Evolutionary conservation across 1,284 basidiomycete species (phyloP).

Genomic region (Lentinus polychrous): DNA sequence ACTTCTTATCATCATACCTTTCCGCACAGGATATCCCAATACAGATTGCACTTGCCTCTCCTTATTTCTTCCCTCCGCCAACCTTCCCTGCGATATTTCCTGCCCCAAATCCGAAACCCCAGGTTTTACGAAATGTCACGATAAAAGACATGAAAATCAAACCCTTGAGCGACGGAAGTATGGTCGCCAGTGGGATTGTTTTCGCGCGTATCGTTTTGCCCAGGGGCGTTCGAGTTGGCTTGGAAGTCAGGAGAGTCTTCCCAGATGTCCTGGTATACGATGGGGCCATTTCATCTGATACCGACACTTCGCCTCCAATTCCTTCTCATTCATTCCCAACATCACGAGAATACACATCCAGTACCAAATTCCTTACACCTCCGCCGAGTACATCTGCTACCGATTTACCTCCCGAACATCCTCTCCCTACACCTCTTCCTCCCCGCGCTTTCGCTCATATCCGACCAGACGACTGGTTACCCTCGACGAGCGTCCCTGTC

Average conservation of each 20-base stretch:
- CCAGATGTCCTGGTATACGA: conserved; percentile 74
- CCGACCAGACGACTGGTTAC: conserved; percentile 59
- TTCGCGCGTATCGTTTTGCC: conserved; percentile 60
- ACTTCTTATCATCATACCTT: too few relatives aligned
- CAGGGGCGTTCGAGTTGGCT: conserved; percentile 50
- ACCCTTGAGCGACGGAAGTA: conserved; percentile 28
- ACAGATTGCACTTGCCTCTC: too few relatives aligned
- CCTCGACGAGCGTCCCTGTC: conserved; percentile 40
- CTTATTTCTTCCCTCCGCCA: conserved; percentile 31
- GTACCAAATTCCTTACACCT: too few relatives aligned
- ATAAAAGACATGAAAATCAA: conserved; percentile 69
- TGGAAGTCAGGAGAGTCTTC: conserved; percentile 56
- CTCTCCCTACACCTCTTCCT: conserved; percentile 57
- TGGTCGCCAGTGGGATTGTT: conserved; percentile 63
- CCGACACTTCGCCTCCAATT: too few relatives aligned
- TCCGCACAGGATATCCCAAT: too few relatives aligned
- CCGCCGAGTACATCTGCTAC: too few relatives aligned
- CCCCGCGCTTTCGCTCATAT: conserved; percentile 68
- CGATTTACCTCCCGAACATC: conserved; percentile 40
- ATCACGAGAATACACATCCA: too few relatives aligned
- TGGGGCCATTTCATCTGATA: conserved; percentile 58
- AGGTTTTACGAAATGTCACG: conserved; percentile 60
- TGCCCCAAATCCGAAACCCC: conserved; percentile 44
- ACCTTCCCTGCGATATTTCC: conserved; percentile 22
- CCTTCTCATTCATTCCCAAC: too few relatives aligned